Percentiles rank a stretch among this genome's conserved stretches.
phyloP scores from a whole-genome alignment of 2,329 filamentous ascomycete species.

The Monosporascus sp. region DNA sequence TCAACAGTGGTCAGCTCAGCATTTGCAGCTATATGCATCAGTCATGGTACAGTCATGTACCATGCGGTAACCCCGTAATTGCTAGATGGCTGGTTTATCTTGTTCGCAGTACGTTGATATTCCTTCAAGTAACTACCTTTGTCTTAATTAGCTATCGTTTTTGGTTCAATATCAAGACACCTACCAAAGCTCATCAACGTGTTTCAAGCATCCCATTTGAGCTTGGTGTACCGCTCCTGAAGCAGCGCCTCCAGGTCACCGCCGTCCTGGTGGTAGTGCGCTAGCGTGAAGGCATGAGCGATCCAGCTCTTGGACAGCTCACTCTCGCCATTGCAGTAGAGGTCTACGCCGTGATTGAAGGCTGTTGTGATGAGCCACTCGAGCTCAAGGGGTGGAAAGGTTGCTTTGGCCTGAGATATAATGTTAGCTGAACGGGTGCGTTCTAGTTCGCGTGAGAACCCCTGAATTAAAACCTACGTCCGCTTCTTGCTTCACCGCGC shows the following conservation, averaged over 20 bases:
- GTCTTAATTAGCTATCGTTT: too few relatives aligned
- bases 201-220: slow-evolving; percentile 26
- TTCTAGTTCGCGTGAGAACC: not conserved
- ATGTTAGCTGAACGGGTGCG: not conserved
- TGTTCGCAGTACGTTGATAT: too few relatives aligned
- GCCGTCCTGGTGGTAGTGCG: slow-evolving; percentile 51
- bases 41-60: too few relatives aligned
- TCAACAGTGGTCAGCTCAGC: too few relatives aligned
- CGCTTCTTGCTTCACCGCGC: slow-evolving; percentile 44
- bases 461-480: slow-evolving; percentile 31
- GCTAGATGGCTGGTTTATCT: too few relatives aligned
- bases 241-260: slow-evolving; percentile 40
- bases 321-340: slow-evolving; percentile 51
- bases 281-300: slow-evolving; percentile 55
- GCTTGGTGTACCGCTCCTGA: slow-evolving; percentile 36
- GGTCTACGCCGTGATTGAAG: slow-evolving; percentile 67
- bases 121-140: too few relatives aligned
- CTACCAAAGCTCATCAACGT: not conserved
- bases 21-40: too few relatives aligned
- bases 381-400: slow-evolving; percentile 62
- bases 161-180: not conserved
- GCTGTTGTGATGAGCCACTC: slow-evolving; percentile 68
- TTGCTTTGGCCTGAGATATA: slow-evolving; percentile 29
- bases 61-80: too few relatives aligned
- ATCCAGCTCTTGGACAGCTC: slow-evolving; percentile 56